phyloP scores from a whole-genome alignment of 176 grass and related monocot species.

The Paspalum notatum region DNA sequence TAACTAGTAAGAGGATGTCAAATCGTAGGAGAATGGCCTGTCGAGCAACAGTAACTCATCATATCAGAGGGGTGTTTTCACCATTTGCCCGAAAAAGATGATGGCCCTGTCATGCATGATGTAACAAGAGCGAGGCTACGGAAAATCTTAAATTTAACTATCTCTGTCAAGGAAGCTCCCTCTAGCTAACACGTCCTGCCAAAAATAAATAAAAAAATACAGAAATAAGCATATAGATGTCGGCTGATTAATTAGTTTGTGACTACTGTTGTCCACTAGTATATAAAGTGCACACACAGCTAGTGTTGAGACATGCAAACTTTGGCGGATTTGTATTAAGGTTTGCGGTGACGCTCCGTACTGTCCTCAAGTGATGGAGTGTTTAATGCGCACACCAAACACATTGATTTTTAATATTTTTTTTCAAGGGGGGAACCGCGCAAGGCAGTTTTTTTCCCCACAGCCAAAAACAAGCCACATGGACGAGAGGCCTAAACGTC shows the following conservation, averaged over 20 bases:
- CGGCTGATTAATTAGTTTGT: neutral
- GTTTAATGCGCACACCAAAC: neutral
- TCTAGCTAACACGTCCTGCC: neutral
- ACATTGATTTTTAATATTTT: neutral
- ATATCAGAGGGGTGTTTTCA: neutral
- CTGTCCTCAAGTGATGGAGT: neutral
- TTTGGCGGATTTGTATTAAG: neutral
- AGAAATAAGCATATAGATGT: neutral
- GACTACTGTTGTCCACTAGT: constrained; percentile 7
- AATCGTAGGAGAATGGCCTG: neutral
- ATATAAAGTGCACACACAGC: neutral
- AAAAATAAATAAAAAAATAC: neutral
- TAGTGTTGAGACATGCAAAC: neutral
- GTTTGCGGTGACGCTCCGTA: neutral
- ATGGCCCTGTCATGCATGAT: neutral
- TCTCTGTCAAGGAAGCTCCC: neutral
- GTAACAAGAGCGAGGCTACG: neutral
- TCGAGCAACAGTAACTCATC: constrained; percentile 21
- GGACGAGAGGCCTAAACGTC: constrained; percentile 17
- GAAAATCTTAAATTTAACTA: neutral
- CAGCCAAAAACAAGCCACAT: constrained; percentile 6
- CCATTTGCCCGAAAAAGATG: neutral
- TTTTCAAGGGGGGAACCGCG: neutral
- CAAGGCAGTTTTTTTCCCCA: neutral
- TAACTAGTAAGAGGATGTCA: constrained; percentile 19